Evolutionary conservation across 2,329 filamentous ascomycete species (phyloP).

Genomic region (Colletotrichum australisinense): DNA sequence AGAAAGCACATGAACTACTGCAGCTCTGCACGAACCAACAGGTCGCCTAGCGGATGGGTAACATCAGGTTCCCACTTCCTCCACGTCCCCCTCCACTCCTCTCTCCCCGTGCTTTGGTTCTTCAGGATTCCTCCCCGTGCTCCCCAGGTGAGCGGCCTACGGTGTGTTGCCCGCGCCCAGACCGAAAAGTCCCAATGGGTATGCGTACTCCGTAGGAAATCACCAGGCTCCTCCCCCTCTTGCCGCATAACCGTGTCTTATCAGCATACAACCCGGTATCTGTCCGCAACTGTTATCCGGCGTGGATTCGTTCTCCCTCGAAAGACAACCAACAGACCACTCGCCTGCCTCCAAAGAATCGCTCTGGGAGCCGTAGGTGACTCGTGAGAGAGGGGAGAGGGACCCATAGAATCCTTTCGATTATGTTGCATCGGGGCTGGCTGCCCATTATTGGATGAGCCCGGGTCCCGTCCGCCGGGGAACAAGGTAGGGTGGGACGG

Average conservation of each 20-base stretch:
- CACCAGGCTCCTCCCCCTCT: not conserved
- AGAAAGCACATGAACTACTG: not conserved
- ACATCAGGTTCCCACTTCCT: not conserved
- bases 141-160: not conserved
- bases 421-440: not conserved
- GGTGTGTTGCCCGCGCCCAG: not conserved
- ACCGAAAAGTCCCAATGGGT: not conserved
- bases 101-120: not conserved
- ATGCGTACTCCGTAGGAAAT: not conserved
- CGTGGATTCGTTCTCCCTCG: not conserved
- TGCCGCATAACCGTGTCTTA: conserved; percentile 12
- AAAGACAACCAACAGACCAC: not conserved
- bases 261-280: not conserved
- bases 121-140: not conserved
- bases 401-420: not conserved
- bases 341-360: not conserved
- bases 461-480: not conserved
- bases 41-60: not conserved
- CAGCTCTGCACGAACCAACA: not conserved
- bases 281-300: not conserved
- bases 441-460: not conserved
- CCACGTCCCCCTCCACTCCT: not conserved
- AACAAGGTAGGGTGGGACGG: not conserved
- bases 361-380: not conserved
- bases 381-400: not conserved